A percentile compares a stretch with the other conserved stretches of the same genome.
These are phyloP conservation scores for Penicillium sp. DNA, from an alignment of 2,329 filamentous ascomycete genomes.

Conservation along the genomic window DNA sequence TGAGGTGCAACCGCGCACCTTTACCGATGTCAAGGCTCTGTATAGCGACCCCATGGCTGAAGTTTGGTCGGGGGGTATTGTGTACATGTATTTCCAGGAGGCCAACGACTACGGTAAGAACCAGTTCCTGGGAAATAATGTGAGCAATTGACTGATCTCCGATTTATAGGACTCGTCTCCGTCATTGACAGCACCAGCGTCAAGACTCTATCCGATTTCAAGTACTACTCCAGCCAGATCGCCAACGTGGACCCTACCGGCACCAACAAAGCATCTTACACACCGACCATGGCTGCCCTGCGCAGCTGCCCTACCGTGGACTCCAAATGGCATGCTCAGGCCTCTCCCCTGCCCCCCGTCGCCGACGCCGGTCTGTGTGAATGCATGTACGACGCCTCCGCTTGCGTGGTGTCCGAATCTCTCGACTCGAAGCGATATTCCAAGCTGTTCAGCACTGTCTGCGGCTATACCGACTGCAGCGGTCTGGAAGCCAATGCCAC, in stretches of 20 bases:
- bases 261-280: conserved; percentile 65
- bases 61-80: conserved; percentile 90
- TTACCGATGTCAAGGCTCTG: conserved; percentile 76
- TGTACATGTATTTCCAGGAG: conserved; percentile 97
- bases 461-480: conserved; percentile 39
- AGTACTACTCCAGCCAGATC: conserved; percentile 65
- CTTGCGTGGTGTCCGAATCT: conserved; percentile 60
- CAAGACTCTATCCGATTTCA: conserved; percentile 68
- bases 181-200: conserved; percentile 60
- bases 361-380: conserved; percentile 72
- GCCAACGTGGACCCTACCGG: conserved; percentile 62
- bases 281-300: conserved; percentile 62
- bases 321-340: conserved; percentile 63
- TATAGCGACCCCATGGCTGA: conserved; percentile 73
- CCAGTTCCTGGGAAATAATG: neutral
- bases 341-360: conserved; percentile 66
- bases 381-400: conserved; percentile 73
- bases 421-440: conserved; percentile 22
- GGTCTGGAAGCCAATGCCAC: conserved; percentile 41
- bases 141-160: neutral
- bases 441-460: conserved; percentile 59
- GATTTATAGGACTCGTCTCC: conserved; percentile 50
- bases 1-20: conserved; percentile 63
- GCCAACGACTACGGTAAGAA: conserved; percentile 58
- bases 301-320: conserved; percentile 64